Base-by-base conservation (phyloP, 257 asterid genomes). In the Verbena officinalis region DNA sequence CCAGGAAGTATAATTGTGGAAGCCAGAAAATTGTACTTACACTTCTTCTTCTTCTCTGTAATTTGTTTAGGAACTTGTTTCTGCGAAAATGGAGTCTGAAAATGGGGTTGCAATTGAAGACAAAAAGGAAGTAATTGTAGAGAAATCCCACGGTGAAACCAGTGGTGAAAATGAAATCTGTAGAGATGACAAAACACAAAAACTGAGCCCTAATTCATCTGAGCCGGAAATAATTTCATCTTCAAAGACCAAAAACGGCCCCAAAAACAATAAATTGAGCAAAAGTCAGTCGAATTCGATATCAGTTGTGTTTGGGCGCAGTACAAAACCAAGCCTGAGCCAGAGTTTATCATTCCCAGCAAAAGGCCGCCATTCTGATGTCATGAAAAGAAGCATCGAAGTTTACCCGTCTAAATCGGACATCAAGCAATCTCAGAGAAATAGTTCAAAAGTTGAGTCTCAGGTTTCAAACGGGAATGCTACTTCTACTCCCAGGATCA, bases 271-370 rank as follows among this genome's bases (percentile, higher is more conserved):
- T 66, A 82, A 76, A 70, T 33, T 38, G 58, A 31, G 76, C 24
- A 82, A 73, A 65, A 81, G 73, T 65, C 75, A 72, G 52, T 65
- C 76, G 4, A 77, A 62, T 55, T 69, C 78, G 5, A 76, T 72
- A 44, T 63, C 88, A 0, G 77, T 75, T 42, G 86, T 62, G 73
- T 72, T 84, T 38, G 82, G 82, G 56, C 83, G 79, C 19, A 75
- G 77, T 9, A 67, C 70, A 0, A 77, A 73, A 65, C 78, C 81
- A 8, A 81, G 80, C 70, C 61, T 83, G 73, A 70, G 72, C 0
- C 90, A 86, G 76, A 86, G 91, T 42, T 77, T 84, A 2, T 88
- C 96, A 0, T 83, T 88, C 42, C 96, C 91, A 23, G 57, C 80
- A 10, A 73, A 59, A 61, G 82, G 82, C 45, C 79, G 78, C 50